These are phyloP conservation scores for Apiotrichum sp. DNA, from an alignment of 1,284 basidiomycete species.

Conservation along the genomic window DNA sequence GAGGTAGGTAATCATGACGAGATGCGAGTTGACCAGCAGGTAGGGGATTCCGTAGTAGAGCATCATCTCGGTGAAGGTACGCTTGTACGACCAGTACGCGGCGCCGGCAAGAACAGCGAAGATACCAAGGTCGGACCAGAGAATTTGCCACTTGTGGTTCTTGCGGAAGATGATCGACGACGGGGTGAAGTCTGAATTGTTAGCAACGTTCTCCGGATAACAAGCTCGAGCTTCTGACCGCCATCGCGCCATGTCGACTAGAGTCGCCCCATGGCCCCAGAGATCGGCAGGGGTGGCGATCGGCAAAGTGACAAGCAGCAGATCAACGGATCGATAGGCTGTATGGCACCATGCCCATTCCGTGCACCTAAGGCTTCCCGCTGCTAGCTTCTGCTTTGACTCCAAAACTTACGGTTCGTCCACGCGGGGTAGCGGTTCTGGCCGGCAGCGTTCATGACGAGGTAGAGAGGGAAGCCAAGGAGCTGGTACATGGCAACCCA, in stretches of 20 bases:
- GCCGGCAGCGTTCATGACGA: conserved; percentile 79
- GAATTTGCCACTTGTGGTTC: conserved; percentile 69
- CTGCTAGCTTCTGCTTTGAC: no score
- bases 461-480: conserved; percentile 78
- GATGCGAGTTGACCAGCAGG: conserved; percentile 79
- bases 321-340: no score
- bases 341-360: no score
- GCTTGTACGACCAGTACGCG: conserved; percentile 56
- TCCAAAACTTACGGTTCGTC: conserved; percentile 57
- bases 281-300: no score
- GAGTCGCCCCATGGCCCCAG: no score
- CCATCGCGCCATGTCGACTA: no score
- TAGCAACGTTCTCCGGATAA: no score
- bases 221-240: no score
- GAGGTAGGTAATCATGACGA: conserved; percentile 87
- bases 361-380: no score
- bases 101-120: conserved; percentile 63
- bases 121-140: conserved; percentile 81
- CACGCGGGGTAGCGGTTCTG: conserved; percentile 72
- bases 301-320: no score
- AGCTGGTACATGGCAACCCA: conserved; percentile 65
- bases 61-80: conserved; percentile 72
- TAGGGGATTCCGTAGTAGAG: conserved; percentile 83
- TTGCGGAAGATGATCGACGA: conserved; percentile 75
- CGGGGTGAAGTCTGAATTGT: conserved; percentile 58